phyloP scores from a whole-genome alignment of 768 basidiomycete genomes.

The Macrolepiota fuliginosa region DNA sequence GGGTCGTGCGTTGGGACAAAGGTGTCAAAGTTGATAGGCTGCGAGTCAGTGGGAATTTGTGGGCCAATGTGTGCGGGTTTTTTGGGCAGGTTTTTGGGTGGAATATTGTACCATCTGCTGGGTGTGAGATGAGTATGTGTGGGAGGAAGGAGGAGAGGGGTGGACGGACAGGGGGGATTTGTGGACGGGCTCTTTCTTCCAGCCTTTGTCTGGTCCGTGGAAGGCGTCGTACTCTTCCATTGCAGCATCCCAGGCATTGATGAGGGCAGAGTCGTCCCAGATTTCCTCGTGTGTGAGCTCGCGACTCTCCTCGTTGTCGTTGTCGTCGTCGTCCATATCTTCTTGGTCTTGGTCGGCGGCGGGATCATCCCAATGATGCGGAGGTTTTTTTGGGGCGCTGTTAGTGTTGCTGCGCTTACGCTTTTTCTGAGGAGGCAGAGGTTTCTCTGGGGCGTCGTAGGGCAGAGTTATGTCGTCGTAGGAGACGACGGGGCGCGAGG shows the following conservation, averaged over 20 bases:
- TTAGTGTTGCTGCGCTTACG: slow-evolving; percentile 44
- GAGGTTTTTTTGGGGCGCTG: slow-evolving; percentile 20
- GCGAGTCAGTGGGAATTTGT: slow-evolving; percentile 39
- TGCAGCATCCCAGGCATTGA: slow-evolving; percentile 84
- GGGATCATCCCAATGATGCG: slow-evolving; percentile 44
- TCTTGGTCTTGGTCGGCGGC: slow-evolving; percentile 15
- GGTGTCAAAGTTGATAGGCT: slow-evolving; percentile 66
- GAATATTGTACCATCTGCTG: slow-evolving; percentile 77
- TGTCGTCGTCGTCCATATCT: slow-evolving; percentile 38
- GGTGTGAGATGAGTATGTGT: not conserved
- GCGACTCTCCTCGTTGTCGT: slow-evolving; percentile 50
- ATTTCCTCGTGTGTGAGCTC: slow-evolving; percentile 71
- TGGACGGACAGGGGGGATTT: slow-evolving; percentile 68
- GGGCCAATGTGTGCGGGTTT: slow-evolving; percentile 14
- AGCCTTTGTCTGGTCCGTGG: slow-evolving; percentile 66
- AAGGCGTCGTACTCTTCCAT: slow-evolving; percentile 75
- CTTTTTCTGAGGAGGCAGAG: slow-evolving; percentile 40
- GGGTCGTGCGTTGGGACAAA: slow-evolving; percentile 72
- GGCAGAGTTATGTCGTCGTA: slow-evolving; percentile 64
- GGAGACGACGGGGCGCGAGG: slow-evolving; percentile 48
- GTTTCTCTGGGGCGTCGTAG: slow-evolving; percentile 21
- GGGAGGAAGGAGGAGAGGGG: not conserved
- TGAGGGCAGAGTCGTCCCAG: slow-evolving; percentile 84
- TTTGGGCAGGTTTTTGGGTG: slow-evolving; percentile 30
- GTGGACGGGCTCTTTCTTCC: slow-evolving; percentile 70